phyloP scores from a whole-genome alignment of 805 yeast species.

The Yarrowia bubula region DNA sequence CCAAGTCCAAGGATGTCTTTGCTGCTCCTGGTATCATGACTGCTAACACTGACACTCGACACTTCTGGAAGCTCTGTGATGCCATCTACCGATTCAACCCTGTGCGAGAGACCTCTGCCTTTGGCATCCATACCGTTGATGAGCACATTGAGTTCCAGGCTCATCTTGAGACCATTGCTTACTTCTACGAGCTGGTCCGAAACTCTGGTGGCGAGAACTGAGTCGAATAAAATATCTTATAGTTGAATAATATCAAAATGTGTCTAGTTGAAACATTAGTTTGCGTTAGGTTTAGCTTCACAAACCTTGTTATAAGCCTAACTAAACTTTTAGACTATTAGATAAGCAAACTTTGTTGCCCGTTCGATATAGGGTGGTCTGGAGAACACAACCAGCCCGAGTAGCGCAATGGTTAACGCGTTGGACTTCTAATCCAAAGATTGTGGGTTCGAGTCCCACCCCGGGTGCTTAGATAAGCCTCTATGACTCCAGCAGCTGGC shows the following conservation, averaged over 20 bases:
- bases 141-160: constrained; percentile 53
- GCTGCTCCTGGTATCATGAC: constrained; percentile 61
- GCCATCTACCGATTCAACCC: constrained; percentile 63
- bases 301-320: not conserved
- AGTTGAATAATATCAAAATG: not conserved
- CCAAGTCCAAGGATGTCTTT: constrained; percentile 41
- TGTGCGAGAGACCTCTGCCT: constrained; percentile 34
- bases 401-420: constrained; percentile 26
- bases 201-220: constrained; percentile 21
- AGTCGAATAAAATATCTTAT: not conserved
- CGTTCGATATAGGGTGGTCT: not conserved
- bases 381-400: constrained; percentile 10
- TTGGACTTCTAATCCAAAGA: constrained; percentile 26
- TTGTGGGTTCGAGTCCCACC: constrained; percentile 27
- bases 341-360: not conserved
- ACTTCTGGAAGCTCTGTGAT: constrained; percentile 58
- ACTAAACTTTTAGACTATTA: not conserved
- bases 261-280: not conserved
- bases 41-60: constrained; percentile 67
- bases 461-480: constrained; percentile 8
- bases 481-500: not conserved
- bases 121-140: constrained; percentile 55
- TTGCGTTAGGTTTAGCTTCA: not conserved
- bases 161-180: constrained; percentile 46
- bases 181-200: constrained; percentile 39